phyloP scores from a whole-genome alignment of 805 yeast genomes.

The Yarrowia sp. region DNA sequence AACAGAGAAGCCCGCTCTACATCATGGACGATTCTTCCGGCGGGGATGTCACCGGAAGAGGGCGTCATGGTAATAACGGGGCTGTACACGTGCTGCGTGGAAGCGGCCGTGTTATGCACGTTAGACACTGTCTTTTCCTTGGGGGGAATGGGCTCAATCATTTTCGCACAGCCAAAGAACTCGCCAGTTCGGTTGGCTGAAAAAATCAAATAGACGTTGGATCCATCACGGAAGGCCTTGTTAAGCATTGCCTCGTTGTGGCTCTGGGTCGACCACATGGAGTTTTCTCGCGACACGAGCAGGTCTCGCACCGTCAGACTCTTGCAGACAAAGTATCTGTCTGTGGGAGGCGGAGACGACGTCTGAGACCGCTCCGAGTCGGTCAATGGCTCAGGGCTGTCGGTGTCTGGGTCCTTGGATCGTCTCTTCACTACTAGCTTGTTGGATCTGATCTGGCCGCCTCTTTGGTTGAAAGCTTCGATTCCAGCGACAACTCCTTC shows the following conservation, averaged over 20 bases:
- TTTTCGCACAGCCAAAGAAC: slow-evolving; percentile 44
- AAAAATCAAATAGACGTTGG: slow-evolving; percentile 42
- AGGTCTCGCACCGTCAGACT: slow-evolving; percentile 43
- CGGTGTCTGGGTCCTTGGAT: slow-evolving; percentile 5
- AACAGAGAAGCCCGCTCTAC: slow-evolving; percentile 23
- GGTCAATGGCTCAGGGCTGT: slow-evolving; percentile 9
- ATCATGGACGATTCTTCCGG: slow-evolving; percentile 34
- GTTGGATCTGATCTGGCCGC: slow-evolving; percentile 38
- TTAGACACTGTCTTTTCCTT: slow-evolving; percentile 18
- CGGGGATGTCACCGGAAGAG: slow-evolving; percentile 28
- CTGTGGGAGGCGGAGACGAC: slow-evolving; percentile 23
- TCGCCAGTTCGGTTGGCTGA: slow-evolving; percentile 44
- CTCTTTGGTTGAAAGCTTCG: slow-evolving; percentile 34
- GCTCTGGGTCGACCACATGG: slow-evolving; percentile 44
- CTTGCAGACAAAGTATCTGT: slow-evolving; percentile 43
- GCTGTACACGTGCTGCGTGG: neutral
- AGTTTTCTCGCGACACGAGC: slow-evolving; percentile 38
- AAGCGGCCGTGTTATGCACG: neutral
- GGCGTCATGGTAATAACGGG: slow-evolving; percentile 17
- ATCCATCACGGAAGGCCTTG: slow-evolving; percentile 39
- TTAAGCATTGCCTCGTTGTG: slow-evolving; percentile 43
- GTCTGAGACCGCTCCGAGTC: slow-evolving; percentile 19
- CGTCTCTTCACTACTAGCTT: slow-evolving; percentile 37
- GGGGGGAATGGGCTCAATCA: slow-evolving; percentile 37
- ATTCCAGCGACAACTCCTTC: slow-evolving; percentile 39